phyloP scores from a whole-genome alignment of 345 rosid species.

The Lenwebbia sp. region DNA sequence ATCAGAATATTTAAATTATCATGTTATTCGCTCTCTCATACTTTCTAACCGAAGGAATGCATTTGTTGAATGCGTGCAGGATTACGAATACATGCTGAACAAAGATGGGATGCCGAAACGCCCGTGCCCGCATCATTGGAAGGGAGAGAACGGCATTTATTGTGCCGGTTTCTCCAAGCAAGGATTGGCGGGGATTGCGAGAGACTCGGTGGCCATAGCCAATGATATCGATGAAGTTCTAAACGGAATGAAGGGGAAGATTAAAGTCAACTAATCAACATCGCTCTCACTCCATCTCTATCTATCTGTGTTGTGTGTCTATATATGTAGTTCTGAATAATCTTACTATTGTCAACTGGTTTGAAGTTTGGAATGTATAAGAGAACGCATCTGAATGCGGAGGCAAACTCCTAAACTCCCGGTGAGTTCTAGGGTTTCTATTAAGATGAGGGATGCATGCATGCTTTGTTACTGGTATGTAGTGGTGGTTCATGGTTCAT shows the following conservation, averaged over 20 bases:
- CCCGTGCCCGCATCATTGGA: neutral
- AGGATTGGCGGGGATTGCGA: neutral
- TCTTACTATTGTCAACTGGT: neutral
- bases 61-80: neutral
- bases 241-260: neutral
- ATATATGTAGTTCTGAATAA: neutral
- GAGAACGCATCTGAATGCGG: neutral
- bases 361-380: neutral
- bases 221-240: neutral
- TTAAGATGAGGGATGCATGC: neutral
- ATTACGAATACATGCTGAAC: neutral
- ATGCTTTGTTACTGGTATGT: neutral
- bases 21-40: neutral
- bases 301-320: neutral
- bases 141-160: neutral
- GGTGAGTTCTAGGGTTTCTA: neutral
- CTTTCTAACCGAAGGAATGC: neutral
- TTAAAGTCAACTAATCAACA: neutral
- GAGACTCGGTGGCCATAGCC: neutral
- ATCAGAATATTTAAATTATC: neutral
- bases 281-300: neutral
- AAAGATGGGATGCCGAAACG: neutral
- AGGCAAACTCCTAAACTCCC: neutral
- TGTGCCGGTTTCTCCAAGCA: neutral
- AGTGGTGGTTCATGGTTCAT: neutral